Evolutionary conservation across 2,329 filamentous ascomycete genomes (phyloP).

Genomic region (Aspergillus hiratsukae): DNA sequence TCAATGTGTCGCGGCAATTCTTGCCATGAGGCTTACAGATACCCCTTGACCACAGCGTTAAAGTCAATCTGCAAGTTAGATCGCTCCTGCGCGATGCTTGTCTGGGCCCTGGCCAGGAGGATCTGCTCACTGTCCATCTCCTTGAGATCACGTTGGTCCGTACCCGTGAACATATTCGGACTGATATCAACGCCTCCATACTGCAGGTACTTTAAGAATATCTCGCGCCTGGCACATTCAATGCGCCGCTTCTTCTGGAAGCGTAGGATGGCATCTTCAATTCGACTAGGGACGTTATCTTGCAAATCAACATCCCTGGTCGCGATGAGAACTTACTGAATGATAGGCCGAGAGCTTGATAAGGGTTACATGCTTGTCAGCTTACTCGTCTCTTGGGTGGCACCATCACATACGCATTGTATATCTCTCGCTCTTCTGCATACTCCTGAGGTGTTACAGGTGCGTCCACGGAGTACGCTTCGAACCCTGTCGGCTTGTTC

Average conservation of each 20-base stretch:
- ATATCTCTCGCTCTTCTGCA: slow-evolving; percentile 63
- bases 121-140: slow-evolving; percentile 61
- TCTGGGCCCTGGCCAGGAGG: slow-evolving; percentile 56
- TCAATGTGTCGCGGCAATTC: background rate
- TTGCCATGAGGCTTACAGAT: slow-evolving; percentile 54
- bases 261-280: slow-evolving; percentile 78
- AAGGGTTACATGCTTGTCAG: slow-evolving; percentile 7
- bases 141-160: slow-evolving; percentile 59
- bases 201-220: slow-evolving; percentile 76
- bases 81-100: slow-evolving; percentile 48
- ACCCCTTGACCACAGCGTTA: slow-evolving; percentile 68
- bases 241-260: slow-evolving; percentile 75
- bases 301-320: background rate
- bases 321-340: slow-evolving; percentile 47
- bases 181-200: slow-evolving; percentile 73
- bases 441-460: slow-evolving; percentile 69
- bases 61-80: slow-evolving; percentile 77
- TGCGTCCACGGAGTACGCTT: slow-evolving; percentile 76
- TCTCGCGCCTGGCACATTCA: slow-evolving; percentile 53
- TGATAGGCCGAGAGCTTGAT: slow-evolving; percentile 45
- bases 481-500: slow-evolving; percentile 61
- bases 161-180: slow-evolving; percentile 58
- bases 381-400: background rate
- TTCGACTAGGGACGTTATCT: slow-evolving; percentile 54
- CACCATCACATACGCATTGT: slow-evolving; percentile 52